Conservation (phyloP, 2,329 filamentous ascomycete species). For the Pseudodiploospora longispora region DNA sequence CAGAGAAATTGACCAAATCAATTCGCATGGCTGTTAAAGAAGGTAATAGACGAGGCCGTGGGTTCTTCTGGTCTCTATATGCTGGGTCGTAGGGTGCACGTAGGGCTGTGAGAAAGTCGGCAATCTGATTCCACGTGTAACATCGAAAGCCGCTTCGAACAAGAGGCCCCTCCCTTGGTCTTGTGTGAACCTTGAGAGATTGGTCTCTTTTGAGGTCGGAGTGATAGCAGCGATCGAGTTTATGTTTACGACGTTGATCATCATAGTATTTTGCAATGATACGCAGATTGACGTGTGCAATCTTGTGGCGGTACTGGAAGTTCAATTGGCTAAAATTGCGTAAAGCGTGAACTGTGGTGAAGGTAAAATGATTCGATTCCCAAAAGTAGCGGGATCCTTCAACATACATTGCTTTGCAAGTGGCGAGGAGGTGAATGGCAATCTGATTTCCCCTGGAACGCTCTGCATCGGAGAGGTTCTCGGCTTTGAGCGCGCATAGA, state of each 20-base stretch:
- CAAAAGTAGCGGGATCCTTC: constrained; percentile 45
- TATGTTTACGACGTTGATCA: constrained; percentile 36
- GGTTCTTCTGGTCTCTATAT: constrained; percentile 24
- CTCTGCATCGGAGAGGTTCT: constrained; percentile 36
- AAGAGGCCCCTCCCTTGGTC: constrained; percentile 36
- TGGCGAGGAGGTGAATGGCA: constrained; percentile 44
- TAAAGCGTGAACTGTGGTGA: constrained; percentile 44
- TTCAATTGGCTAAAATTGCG: constrained; percentile 40
- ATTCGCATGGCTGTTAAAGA: constrained; percentile 39
- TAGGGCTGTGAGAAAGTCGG: constrained; percentile 44
- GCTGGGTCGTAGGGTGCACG: constrained; percentile 42
- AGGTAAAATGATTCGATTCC: constrained; percentile 44
- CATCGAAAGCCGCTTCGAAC: constrained; percentile 45
- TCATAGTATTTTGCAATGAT: constrained; percentile 50
- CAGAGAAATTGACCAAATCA: constrained; percentile 47
- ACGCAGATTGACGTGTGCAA: constrained; percentile 41
- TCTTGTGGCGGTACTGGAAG: constrained; percentile 31
- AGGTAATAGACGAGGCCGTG: constrained; percentile 38
- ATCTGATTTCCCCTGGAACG: constrained; percentile 38
- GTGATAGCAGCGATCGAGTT: constrained; percentile 35
- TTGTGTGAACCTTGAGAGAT: constrained; percentile 32
- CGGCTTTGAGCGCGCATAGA: constrained; percentile 34
- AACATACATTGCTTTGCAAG: constrained; percentile 39
- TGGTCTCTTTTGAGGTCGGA: constrained; percentile 33
- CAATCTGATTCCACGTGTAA: constrained; percentile 46